Percentiles rank a stretch among this genome's conserved stretches.
Evolutionary conservation across 495 filamentous ascomycete species (phyloP).

Genomic region (Neurospora sublineolata): DNA sequence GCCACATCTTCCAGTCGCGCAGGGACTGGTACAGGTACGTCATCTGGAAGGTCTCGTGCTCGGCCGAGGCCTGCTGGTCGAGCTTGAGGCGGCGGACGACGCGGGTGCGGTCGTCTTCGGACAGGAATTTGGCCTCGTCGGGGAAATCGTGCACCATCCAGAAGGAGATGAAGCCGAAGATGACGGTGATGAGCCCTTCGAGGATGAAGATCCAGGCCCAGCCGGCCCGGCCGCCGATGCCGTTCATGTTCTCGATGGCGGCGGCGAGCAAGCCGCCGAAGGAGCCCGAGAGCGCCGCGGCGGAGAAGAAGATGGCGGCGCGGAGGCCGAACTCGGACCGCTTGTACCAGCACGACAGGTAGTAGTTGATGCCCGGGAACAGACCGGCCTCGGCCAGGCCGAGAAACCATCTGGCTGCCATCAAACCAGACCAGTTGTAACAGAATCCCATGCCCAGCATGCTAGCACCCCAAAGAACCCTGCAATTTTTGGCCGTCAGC

Average conservation of each 20-base stretch:
- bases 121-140: conserved; percentile 67
- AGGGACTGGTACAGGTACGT: conserved; percentile 63
- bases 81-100: conserved; percentile 60
- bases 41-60: conserved; percentile 70
- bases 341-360: conserved; percentile 80
- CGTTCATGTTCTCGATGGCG: conserved; percentile 65
- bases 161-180: conserved; percentile 64
- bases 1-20: conserved; percentile 81
- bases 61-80: conserved; percentile 68
- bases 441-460: conserved; percentile 82
- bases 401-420: conserved; percentile 77
- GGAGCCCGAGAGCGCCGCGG: conserved; percentile 72
- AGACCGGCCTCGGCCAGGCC: conserved; percentile 76
- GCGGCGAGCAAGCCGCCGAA: conserved; percentile 78
- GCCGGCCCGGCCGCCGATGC: conserved; percentile 50
- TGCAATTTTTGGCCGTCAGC: conserved; percentile 11
- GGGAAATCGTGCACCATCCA: conserved; percentile 90
- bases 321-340: conserved; percentile 64
- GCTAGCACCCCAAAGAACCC: conserved; percentile 56
- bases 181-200: conserved; percentile 63
- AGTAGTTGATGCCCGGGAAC: conserved; percentile 80
- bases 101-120: conserved; percentile 55
- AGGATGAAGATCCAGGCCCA: conserved; percentile 85
- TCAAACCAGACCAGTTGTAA: conserved; percentile 63
- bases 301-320: conserved; percentile 80